Percentiles rank a stretch among this genome's conserved stretches.
phyloP scores from a whole-genome alignment of 2,329 filamentous ascomycete species.

The Clonostachys chloroleuca region DNA sequence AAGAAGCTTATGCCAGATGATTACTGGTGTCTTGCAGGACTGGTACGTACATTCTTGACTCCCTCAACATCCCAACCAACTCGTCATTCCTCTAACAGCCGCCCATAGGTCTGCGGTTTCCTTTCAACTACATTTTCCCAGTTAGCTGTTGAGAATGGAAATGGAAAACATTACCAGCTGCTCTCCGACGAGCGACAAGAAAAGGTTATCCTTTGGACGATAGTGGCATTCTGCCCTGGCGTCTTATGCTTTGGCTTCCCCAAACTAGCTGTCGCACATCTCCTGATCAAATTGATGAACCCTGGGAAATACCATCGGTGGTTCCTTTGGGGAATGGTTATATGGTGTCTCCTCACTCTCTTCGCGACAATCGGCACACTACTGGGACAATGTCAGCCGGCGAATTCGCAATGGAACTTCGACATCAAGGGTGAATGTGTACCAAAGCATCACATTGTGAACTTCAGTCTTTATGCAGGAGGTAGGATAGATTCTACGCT shows the following conservation, averaged over 20 bases:
- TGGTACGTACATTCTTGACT: not conserved
- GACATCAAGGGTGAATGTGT: constrained; percentile 25
- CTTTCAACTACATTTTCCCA: constrained; percentile 9
- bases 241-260: constrained; percentile 31
- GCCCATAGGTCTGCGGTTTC: constrained; percentile 5
- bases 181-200: constrained; percentile 5
- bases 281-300: constrained; percentile 30
- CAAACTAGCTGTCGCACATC: constrained; percentile 32
- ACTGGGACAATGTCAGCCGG: constrained; percentile 35
- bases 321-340: constrained; percentile 29
- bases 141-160: constrained; percentile 9
- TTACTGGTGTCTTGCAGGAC: constrained; percentile 4
- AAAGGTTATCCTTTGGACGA: constrained; percentile 19
- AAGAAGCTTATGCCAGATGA: constrained; percentile 8
- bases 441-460: constrained; percentile 24
- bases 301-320: constrained; percentile 21
- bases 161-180: constrained; percentile 10
- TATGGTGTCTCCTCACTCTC: constrained; percentile 19
- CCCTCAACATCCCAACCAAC: not conserved
- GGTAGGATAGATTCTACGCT: constrained; percentile 15
- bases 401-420: constrained; percentile 30
- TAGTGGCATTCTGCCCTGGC: constrained; percentile 27
- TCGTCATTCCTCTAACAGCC: constrained; percentile 1
- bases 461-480: constrained; percentile 31
- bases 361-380: constrained; percentile 26